Percentiles rank a stretch among this genome's conserved stretches.
phyloP scores from a whole-genome alignment of 2,329 filamentous ascomycete species.

The Capronia coronata region DNA sequence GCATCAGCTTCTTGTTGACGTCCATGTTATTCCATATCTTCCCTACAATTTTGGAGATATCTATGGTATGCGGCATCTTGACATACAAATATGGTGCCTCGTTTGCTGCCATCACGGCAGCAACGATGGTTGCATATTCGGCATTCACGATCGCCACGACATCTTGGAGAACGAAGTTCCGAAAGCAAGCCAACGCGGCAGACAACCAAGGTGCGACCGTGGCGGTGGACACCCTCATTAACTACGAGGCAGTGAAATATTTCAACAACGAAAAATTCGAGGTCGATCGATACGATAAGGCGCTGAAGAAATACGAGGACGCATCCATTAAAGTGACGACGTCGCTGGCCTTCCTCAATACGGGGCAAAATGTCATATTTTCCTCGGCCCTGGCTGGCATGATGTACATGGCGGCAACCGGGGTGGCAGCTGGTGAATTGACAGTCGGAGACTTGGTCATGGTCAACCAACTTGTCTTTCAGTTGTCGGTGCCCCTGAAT shows the following conservation, averaged over 20 bases:
- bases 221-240: constrained; percentile 93
- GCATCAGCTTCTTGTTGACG: constrained; percentile 91
- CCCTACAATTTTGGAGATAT: constrained; percentile 87
- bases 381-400: constrained; percentile 87
- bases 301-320: constrained; percentile 78
- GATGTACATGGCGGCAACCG: constrained; percentile 95
- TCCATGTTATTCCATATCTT: constrained; percentile 99
- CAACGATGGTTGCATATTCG: constrained; percentile 89
- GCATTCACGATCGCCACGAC: constrained; percentile 97
- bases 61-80: constrained; percentile 90
- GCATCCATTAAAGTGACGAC: constrained; percentile 96
- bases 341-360: constrained; percentile 86
- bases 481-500: constrained; percentile 92
- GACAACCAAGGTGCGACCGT: constrained; percentile 95
- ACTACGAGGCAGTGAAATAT: constrained; percentile 98
- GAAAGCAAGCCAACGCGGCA: constrained; percentile 88
- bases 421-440: constrained; percentile 70
- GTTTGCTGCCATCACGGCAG: constrained; percentile 82
- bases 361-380: constrained; percentile 94
- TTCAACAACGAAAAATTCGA: constrained; percentile 99
- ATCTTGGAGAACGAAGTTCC: constrained; percentile 93
- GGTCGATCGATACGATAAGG: constrained; percentile 80
- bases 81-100: constrained; percentile 91
- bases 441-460: constrained; percentile 96
- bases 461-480: constrained; percentile 98